Percentiles rank a stretch among this genome's conserved stretches.
phyloP scores from a whole-genome alignment of 2,329 filamentous ascomycete species.

The Xylaria sp. region DNA sequence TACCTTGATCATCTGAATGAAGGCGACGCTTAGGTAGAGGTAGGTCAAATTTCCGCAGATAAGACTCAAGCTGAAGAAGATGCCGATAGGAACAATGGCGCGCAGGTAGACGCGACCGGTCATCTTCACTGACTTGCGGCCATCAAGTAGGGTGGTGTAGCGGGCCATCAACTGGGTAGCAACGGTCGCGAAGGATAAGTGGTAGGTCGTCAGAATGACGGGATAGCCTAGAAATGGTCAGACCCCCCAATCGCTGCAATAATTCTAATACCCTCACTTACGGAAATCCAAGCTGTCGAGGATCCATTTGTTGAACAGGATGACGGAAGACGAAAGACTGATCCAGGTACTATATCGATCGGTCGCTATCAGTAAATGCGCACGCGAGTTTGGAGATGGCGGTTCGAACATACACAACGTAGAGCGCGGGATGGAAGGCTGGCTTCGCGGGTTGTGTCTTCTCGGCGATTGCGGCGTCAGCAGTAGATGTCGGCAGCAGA shows the following conservation, averaged over 20 bases:
- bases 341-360: constrained; percentile 81
- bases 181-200: constrained; percentile 89
- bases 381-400: not conserved
- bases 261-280: constrained; percentile 62
- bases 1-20: constrained; percentile 99
- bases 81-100: constrained; percentile 91
- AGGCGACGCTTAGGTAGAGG: constrained; percentile 92
- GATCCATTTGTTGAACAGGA: constrained; percentile 99
- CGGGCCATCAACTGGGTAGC: constrained; percentile 95
- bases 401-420: constrained; percentile 71
- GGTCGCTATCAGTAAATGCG: constrained; percentile 19
- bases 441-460: constrained; percentile 74
- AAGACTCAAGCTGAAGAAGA: constrained; percentile 95
- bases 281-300: constrained; percentile 86
- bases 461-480: constrained; percentile 64
- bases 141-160: constrained; percentile 90
- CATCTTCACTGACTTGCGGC: constrained; percentile 97
- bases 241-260: constrained; percentile 27
- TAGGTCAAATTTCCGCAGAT: constrained; percentile 98
- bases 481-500: constrained; percentile 84
- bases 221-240: constrained; percentile 66
- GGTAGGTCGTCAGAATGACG: constrained; percentile 94
- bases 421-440: constrained; percentile 82
- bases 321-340: constrained; percentile 89
- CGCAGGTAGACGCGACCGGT: constrained; percentile 92